Evolutionary conservation across 1,139 yeast species (phyloP).

Genomic region (Yamadazyma dendronema): DNA sequence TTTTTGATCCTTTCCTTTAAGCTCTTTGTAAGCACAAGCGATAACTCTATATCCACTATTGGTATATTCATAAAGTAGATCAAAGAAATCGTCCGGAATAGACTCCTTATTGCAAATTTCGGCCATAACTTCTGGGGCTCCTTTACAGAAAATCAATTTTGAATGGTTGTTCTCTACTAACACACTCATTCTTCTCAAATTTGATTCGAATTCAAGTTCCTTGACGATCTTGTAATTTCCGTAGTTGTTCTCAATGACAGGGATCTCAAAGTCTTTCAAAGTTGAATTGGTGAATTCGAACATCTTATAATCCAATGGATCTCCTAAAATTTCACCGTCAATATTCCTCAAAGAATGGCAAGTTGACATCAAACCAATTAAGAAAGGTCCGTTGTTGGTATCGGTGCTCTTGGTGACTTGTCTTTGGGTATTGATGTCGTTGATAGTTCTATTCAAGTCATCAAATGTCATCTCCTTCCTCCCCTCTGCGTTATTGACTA

Average conservation of each 20-base stretch:
- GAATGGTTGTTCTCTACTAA: conserved; percentile 44
- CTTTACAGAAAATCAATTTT: conserved; percentile 69
- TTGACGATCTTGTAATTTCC: conserved; percentile 55
- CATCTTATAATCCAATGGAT: conserved; percentile 91
- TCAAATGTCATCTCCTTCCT: conserved; percentile 54
- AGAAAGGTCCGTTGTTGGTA: conserved; percentile 29
- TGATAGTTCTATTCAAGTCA: conserved; percentile 34
- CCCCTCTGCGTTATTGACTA: conserved; percentile 51
- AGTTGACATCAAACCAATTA: conserved; percentile 62
- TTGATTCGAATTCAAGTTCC: conserved; percentile 83
- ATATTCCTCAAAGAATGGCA: conserved; percentile 86
- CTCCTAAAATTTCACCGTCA: conserved; percentile 83
- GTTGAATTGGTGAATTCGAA: conserved; percentile 83
- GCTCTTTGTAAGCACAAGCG: conserved; percentile 77
- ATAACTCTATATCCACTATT: conserved; percentile 93
- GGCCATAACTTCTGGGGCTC: conserved; percentile 96
- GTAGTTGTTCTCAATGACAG: conserved; percentile 28
- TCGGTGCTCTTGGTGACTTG: conserved; percentile 19
- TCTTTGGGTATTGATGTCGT: conserved; percentile 17
- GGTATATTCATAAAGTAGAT: conserved; percentile 76
- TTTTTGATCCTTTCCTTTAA: conserved; percentile 12
- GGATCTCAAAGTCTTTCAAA: conserved; percentile 36
- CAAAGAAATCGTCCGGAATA: conserved; percentile 73
- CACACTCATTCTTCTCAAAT: conserved; percentile 89
- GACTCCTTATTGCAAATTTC: conserved; percentile 70